Evolutionary conservation across 257 asterid species (phyloP).

Genomic region (Agastache rugosa): DNA sequence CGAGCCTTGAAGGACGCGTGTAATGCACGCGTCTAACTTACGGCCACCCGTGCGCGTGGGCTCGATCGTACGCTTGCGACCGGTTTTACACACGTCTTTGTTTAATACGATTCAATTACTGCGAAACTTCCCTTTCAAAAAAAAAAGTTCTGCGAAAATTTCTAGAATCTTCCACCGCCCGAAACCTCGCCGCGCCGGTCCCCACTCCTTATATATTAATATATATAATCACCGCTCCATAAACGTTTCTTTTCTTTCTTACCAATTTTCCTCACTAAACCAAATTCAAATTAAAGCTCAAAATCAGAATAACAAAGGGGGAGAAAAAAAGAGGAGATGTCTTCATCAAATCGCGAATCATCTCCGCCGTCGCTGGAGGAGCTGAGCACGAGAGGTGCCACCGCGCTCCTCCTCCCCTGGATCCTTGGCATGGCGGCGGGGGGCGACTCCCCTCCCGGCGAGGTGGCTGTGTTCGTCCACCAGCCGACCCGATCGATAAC

Average conservation of each 20-base stretch:
- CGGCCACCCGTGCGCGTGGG: no score
- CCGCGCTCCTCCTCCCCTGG: constrained; percentile 57
- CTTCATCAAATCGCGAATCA: constrained; percentile 38
- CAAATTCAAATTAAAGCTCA: not conserved
- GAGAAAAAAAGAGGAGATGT: constrained; percentile 15
- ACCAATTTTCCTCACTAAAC: not conserved
- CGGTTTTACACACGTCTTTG: no score
- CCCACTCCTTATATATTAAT: not conserved
- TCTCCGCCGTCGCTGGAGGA: constrained; percentile 60
- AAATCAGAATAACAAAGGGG: not conserved
- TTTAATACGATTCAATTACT: no score
- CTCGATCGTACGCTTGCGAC: no score
- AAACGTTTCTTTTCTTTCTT: not conserved
- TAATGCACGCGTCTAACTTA: no score
- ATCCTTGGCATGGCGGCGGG: constrained; percentile 43
- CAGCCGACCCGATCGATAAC: constrained; percentile 46
- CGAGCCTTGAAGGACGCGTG: no score
- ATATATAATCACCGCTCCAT: not conserved
- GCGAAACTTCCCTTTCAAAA: no score
- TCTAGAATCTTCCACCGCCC: constrained; percentile 18
- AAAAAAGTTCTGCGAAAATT: not conserved
- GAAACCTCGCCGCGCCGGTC: not conserved
- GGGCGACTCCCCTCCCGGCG: constrained; percentile 40
- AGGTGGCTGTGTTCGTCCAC: constrained; percentile 53
- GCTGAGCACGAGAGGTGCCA: constrained; percentile 47